Base-by-base conservation (phyloP, 2,329 filamentous ascomycete genomes). In the Curvularia verruculosa region DNA sequence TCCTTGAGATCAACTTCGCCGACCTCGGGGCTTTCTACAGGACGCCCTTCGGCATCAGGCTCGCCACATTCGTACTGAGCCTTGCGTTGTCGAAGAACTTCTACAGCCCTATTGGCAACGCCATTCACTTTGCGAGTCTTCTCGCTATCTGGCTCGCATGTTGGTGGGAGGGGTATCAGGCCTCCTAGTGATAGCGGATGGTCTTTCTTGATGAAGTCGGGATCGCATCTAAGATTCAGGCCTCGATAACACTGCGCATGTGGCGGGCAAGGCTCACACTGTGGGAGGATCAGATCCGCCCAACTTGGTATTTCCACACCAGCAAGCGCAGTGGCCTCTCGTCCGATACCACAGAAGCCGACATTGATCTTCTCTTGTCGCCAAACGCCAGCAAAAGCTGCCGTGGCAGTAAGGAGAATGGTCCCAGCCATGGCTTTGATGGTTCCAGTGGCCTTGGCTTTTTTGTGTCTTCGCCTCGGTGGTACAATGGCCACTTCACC, bases 351-450 rank as follows among this genome's bases (percentile, higher is more conserved):
- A 73, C 95, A 99, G 73, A 96, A 99, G 31, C 96, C 95, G 19
- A 98, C 91, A 15, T 91, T 89, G n/a, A 96, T 81, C 82, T 98
- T 98, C 77, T 99, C 95, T 73, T 96, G 91, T 47, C 94, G 84
- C 80, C 93, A 99, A 85, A 93, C 95, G 8, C 85, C 85, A 28
- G 84, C 89, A 62, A 96, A 91, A 0, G 89, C 87, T 29, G 84
- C 84, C 6, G 95, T 75, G 9, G 95, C 78, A 0, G 89, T 87
- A 19, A 90, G 73, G 3, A 94, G 74, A 2, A 97, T 81, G 5
- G 92, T 85, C 74, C 87, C 86, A 2, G 94, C 81, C 15, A 91
- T 88, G 0, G 86, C 86, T 56, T 85, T 84, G 29, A 87, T 78
- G 23, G 82, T 81, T 6, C 79, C 75, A 15, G 80, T 75, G 64